Conservation (phyloP, 345 rosid genomes). For the Bruguiera parviflora region DNA sequence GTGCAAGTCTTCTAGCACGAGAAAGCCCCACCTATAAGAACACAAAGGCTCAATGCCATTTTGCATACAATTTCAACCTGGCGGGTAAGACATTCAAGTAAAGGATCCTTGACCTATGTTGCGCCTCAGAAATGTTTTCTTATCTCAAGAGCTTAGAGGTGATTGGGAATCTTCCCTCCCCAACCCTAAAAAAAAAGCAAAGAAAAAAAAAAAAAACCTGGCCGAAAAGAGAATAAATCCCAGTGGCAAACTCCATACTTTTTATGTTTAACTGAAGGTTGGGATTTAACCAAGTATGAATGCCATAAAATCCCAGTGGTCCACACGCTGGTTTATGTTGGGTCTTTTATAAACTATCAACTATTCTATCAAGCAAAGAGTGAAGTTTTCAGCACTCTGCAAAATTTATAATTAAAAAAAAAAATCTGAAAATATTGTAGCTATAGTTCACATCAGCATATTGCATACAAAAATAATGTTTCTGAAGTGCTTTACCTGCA, state of each 20-base stretch:
- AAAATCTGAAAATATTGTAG: background rate
- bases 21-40: constrained; percentile 79
- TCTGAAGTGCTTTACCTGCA: constrained; percentile 50
- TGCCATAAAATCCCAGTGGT: background rate
- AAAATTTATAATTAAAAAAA: background rate
- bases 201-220: background rate
- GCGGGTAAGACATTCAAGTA: background rate
- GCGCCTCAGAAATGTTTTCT: background rate
- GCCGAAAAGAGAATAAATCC: no score
- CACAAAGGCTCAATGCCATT: constrained; percentile 18
- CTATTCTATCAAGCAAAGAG: no score
- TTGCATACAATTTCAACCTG: background rate
- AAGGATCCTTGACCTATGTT: background rate
- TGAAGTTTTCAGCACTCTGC: background rate
- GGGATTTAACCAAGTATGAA: background rate
- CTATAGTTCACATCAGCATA: background rate
- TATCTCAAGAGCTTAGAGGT: background rate
- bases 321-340: background rate
- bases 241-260: background rate
- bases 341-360: background rate
- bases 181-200: no score
- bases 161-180: background rate
- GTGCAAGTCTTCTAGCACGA: constrained; percentile 90
- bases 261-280: background rate
- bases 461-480: background rate